A percentile compares a stretch with the other conserved stretches of the same genome.
Conservation (phyloP, 495 filamentous ascomycete genomes). For the Sordaria brevicollis region DNA sequence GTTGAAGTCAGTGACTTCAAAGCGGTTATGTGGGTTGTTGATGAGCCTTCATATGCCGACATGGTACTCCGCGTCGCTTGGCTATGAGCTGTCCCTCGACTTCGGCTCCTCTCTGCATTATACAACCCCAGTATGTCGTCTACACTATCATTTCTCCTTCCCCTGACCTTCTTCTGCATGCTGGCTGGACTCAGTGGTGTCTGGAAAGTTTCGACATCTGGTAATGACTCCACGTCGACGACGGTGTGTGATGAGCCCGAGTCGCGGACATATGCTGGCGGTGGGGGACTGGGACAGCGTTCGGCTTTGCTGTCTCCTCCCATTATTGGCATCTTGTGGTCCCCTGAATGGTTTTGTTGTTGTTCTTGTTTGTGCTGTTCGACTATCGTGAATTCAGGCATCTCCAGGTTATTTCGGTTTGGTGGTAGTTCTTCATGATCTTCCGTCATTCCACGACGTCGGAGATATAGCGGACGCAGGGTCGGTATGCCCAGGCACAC, state of each 20-base stretch:
- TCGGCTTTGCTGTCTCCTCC: neutral
- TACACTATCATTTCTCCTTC: constrained; percentile 16
- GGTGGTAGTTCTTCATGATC: constrained; percentile 8
- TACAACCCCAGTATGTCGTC: constrained; percentile 26
- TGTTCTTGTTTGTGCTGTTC: constrained; percentile 7
- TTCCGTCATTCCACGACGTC: constrained; percentile 11
- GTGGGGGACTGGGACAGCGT: neutral
- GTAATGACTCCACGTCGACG: constrained; percentile 3
- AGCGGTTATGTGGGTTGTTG: neutral
- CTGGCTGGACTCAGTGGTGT: constrained; percentile 6
- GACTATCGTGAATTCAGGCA: constrained; percentile 22
- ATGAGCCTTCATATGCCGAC: neutral
- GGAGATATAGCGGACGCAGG: constrained; percentile 27
- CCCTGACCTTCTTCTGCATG: constrained; percentile 5
- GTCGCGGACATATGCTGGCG: constrained; percentile 8
- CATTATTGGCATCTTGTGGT: neutral
- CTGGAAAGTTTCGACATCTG: constrained; percentile 1
- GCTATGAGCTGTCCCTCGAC: constrained; percentile 1
- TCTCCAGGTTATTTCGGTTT: constrained; percentile 12
- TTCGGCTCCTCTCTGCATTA: constrained; percentile 12
- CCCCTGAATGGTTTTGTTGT: neutral
- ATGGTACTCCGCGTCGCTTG: neutral
- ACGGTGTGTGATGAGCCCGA: constrained; percentile 16
- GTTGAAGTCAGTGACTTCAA: neutral
- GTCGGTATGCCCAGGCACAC: constrained; percentile 31